Evolutionary conservation across 2,329 filamentous ascomycete species (phyloP).

Genomic region (Albifimbria verrucaria): DNA sequence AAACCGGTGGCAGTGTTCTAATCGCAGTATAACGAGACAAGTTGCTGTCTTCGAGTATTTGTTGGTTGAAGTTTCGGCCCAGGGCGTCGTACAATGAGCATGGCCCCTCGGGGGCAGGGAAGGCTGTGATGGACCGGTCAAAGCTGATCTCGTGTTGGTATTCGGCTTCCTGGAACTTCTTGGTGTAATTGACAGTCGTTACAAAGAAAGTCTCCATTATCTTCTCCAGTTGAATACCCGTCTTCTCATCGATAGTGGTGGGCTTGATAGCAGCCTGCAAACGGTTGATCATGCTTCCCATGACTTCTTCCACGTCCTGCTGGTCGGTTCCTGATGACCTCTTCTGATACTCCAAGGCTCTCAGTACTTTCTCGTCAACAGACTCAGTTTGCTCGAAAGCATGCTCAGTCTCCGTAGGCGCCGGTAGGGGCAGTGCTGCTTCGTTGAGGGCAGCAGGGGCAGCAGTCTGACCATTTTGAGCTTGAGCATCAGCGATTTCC

Average conservation of each 20-base stretch:
- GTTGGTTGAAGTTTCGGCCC: constrained; percentile 79
- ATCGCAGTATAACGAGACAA: constrained; percentile 67
- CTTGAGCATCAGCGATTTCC: constrained; percentile 1
- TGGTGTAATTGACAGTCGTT: constrained; percentile 57
- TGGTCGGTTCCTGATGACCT: constrained; percentile 61
- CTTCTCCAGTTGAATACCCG: constrained; percentile 76
- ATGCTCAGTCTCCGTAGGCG: background rate
- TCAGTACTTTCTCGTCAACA: constrained; percentile 44
- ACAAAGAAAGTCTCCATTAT: constrained; percentile 71
- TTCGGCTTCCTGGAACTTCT: constrained; percentile 43
- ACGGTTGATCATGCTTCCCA: constrained; percentile 86
- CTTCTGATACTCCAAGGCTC: constrained; percentile 43
- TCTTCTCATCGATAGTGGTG: constrained; percentile 54
- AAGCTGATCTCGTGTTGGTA: constrained; percentile 47
- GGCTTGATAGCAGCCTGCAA: constrained; percentile 84
- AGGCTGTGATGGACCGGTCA: constrained; percentile 62
- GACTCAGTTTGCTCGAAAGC: constrained; percentile 30
- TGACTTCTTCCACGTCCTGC: constrained; percentile 94
- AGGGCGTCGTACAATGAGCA: constrained; percentile 79
- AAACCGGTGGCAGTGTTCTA: constrained; percentile 72
- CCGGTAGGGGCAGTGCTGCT: background rate
- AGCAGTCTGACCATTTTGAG: constrained; percentile 3
- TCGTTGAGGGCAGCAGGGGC: constrained; percentile 8
- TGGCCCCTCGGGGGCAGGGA: constrained; percentile 44
- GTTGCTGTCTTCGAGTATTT: constrained; percentile 66